Evolutionary conservation across 768 basidiomycete species (phyloP), one percentile per base, ranked within the genome.

Genomic region (Lactifluus piperatus): DNA sequence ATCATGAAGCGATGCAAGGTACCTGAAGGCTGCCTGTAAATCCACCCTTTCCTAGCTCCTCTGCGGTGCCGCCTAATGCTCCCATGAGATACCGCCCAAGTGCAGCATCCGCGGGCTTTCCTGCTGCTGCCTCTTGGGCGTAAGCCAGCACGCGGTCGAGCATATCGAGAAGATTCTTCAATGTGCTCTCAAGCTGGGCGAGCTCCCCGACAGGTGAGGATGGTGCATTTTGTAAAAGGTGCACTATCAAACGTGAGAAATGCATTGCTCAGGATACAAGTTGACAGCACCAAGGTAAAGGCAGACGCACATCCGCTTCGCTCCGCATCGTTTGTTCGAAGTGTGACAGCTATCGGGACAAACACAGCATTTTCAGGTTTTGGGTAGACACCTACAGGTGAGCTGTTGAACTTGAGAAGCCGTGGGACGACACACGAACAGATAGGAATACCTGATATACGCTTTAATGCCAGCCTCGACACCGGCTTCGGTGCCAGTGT

Each of bases 331-430:
- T 86, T 83, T 73, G 90, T 90, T 65, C 82, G 82, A 57, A 98
- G 77, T 62, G 88, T 83, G 60, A 90, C 86, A n/a, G 91, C 88
- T 52, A 98, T 83, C 36, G 95, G 94, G 29, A 90, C 79, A 72
- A 98, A 98, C 30, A 94, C 90, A 66, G 90, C 91, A 73, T 97
- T 95, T 75, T 97, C 94, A 45, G 91, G 83, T 74, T 92, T 94
- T 36, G 88, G 90, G 70, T 78, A 81, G 26, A 94, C 82, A 11
- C 94, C 94, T 16, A 97, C 83, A 4, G 92, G 91, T 54, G 92
- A 88, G 68, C 91, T 92, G 65, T 30, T 41, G 48, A 11, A 24
- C 14, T 6, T 51, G 29, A 56, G 32, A 16, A 16, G 36, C 29
- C 20, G 27, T 10, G 16, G n/a, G 54, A 20, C 32, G 16, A 51